Evolutionary conservation across 2,329 filamentous ascomycete species (phyloP), one percentile per base, ranked within the genome.

Genomic region (Paraphaeosphaeria minitans): DNA sequence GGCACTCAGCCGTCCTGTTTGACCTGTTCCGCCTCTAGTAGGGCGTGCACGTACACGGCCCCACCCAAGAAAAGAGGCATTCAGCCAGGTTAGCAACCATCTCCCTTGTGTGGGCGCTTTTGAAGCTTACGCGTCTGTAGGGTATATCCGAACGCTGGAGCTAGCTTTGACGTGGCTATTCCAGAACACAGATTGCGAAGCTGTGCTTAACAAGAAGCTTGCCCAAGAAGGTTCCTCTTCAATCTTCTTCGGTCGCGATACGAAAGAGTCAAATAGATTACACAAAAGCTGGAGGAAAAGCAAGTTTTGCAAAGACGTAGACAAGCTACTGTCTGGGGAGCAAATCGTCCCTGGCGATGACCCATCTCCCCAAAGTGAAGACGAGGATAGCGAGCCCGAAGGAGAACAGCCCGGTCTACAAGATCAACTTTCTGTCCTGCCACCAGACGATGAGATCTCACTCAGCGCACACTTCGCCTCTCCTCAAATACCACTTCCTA

Each of bases 1-100:
- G 89, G 90, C 16, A 79, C 80, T 12, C 85, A 87, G 63, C 89
- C 89, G 6, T 79, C 81, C 14, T 92, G 89, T 72, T 86, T 85
- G 48, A 88, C 88, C 2, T 92, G 90, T 76, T 81, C 82, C 7
- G 80, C 84, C 4, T 84, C 89, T 60, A 85, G 84, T 55, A 82
- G 89, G 50, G 74, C 81, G 35, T 93, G 91, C 73, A 87, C 88
- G 16, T 93, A 93, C 73, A 86, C 89, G 61, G 84, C 88, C 55
- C 87, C 86, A 55, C 87, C 89, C 8, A 92, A 91, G 76, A 92
- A 92, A 74, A 83, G 90, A 62, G 90, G 91, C 4, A 86, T 93
- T 12, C 90, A 90, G 66, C 90, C 90, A n/a, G 58, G 57, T 59
- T 24, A 53, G 57, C 31, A n/a, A 16, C 5, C 19, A 31, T 24